These are phyloP conservation scores for Lentinus tigrinus DNA, from an alignment of 768 basidiomycete species.

Conservation along the genomic window DNA sequence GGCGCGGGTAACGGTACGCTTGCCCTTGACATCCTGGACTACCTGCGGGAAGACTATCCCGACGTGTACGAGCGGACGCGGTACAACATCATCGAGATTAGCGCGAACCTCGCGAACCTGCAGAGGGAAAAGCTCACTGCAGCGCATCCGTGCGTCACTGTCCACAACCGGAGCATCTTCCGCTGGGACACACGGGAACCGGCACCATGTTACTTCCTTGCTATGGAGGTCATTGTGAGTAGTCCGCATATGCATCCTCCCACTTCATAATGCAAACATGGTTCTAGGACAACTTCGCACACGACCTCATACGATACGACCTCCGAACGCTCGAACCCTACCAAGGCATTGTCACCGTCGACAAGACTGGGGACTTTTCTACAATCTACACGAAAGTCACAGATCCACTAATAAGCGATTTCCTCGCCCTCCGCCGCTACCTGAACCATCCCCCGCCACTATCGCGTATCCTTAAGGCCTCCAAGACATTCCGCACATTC, in stretches of 20 bases:
- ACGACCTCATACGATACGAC: constrained; percentile 93
- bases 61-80: constrained; percentile 91
- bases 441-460: constrained; percentile 60
- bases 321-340: constrained; percentile 74
- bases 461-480: constrained; percentile 52
- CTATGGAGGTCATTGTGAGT: constrained; percentile 92
- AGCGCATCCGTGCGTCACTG: constrained; percentile 63
- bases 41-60: constrained; percentile 72
- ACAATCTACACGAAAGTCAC: constrained; percentile 80
- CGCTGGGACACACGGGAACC: constrained; percentile 75
- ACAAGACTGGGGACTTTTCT: constrained; percentile 78
- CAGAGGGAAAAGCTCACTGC: constrained; percentile 68
- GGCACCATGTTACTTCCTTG: constrained; percentile 89
- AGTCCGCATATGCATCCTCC: constrained; percentile 31
- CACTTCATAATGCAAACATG: background rate
- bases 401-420: constrained; percentile 81
- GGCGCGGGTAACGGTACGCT: constrained; percentile 98
- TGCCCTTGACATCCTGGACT: constrained; percentile 84
- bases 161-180: constrained; percentile 80
- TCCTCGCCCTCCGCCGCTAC: constrained; percentile 65
- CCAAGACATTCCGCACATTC: constrained; percentile 57
- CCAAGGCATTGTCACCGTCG: constrained; percentile 80
- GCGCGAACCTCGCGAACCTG: constrained; percentile 66
- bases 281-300: constrained; percentile 89
- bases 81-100: constrained; percentile 96